Evolutionary conservation across 2,329 filamentous ascomycete genomes (phyloP).

Genomic region (Mollisiaceae sp.): DNA sequence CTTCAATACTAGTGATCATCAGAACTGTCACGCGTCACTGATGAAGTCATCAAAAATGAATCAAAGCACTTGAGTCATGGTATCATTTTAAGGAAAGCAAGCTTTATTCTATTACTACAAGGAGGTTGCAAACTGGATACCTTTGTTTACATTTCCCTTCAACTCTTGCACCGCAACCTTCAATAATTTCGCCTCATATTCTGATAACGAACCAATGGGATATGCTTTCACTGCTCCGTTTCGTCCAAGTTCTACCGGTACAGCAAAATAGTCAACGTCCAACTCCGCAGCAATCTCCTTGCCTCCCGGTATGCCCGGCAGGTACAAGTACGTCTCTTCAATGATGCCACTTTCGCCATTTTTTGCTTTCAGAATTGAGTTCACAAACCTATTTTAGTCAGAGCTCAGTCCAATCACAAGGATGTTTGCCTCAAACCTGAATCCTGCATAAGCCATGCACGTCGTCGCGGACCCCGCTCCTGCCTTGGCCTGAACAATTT

Average conservation of each 20-base stretch:
- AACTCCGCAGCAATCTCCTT: slow-evolving; percentile 15
- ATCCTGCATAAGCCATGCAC: slow-evolving; percentile 5
- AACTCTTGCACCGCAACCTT: slow-evolving; percentile 15
- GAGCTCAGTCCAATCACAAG: neutral
- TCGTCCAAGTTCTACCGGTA: slow-evolving; percentile 16
- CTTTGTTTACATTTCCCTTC: slow-evolving; percentile 18
- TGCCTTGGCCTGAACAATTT: neutral
- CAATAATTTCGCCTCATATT: slow-evolving; percentile 14
- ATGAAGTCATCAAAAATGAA: neutral
- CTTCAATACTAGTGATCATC: neutral
- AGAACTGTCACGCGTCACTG: neutral
- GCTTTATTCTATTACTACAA: neutral
- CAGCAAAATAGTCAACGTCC: slow-evolving; percentile 19
- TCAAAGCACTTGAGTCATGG: neutral
- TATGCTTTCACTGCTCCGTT: slow-evolving; percentile 13
- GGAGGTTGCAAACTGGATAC: slow-evolving; percentile 7
- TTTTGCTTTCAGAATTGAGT: slow-evolving; percentile 16
- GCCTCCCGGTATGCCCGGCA: slow-evolving; percentile 16
- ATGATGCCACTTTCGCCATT: slow-evolving; percentile 7
- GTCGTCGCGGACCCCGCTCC: slow-evolving; percentile 3
- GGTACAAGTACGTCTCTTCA: slow-evolving; percentile 21
- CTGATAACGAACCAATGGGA: slow-evolving; percentile 10
- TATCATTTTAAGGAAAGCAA: neutral
- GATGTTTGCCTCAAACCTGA: neutral
- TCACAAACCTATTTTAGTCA: slow-evolving; percentile 2